Base-by-base conservation (phyloP, 768 basidiomycete species). In the Termitomyces sp. region DNA sequence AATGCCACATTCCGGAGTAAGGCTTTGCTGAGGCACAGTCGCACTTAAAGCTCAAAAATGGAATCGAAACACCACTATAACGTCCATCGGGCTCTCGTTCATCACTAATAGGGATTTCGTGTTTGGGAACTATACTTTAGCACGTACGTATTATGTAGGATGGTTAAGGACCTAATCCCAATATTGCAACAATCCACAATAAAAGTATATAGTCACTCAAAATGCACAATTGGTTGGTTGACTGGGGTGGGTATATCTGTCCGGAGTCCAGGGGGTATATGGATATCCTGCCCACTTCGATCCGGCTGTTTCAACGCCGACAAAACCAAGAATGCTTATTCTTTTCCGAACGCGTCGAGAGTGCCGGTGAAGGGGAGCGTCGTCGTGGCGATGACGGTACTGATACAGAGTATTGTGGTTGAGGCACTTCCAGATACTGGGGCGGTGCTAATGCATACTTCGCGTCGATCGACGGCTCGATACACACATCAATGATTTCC, bases 1-100 rank as follows among this genome's bases (percentile, higher is more conserved):
- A 97, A 97, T 63, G 92, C 92, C 29, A 93, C 94, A 0, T 97
- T 97, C 72, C 77, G 91, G 68, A 92, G 90, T 75, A 93, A 93
- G 71, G 90, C 89, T n/a, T 74, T 92, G 59, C 70, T 91, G 60
- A 74, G 87, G 63, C 87, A 92, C 64, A 85, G 82, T 66, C 80
- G 88, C 61, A 82, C 82, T n/a, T 86, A 70, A 78, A 55, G 18
- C 29, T 12, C 1, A 26, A 9, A 22, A 2, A 28, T 6, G 10
- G 2, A 8, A 13, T 8, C 20, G n/a, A 28, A 52, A 28, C 41
- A 5, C 22, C 33, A 24, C 8, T 28, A 22, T 10, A 26, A 50
- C 20, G 13, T 9, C 18, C n/a, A 12, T 3, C n/a, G 31, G 20
- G 29, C 31, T 37, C 26, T 13, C n/a, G 2, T 28, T 6, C 51